A percentile compares a stretch with the other conserved stretches of the same genome.
phyloP scores from a whole-genome alignment of 1,284 basidiomycete genomes.

The Moesziomyces parantarcticus region DNA sequence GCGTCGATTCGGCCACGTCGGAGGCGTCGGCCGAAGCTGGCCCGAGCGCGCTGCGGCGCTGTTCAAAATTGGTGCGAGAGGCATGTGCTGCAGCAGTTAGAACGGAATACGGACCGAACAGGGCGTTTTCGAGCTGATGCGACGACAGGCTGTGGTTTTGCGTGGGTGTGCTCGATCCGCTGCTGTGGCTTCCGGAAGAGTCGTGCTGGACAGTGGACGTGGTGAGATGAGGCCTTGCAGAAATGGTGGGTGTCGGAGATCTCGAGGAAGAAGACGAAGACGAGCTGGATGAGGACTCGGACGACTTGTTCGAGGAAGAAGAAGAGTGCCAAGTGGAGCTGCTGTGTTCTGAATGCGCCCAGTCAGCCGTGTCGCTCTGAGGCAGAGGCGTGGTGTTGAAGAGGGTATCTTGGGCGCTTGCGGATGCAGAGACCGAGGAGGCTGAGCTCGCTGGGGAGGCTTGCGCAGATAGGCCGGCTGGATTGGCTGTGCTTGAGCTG shows the following conservation, averaged over 20 bases:
- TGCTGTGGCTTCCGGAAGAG: constrained; percentile 23
- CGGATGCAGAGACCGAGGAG: not conserved
- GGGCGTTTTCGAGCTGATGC: constrained; percentile 26
- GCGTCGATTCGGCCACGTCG: constrained; percentile 14
- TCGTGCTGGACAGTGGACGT: constrained; percentile 36
- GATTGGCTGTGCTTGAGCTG: too few relatives aligned
- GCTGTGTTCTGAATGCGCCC: constrained; percentile 8
- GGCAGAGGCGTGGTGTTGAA: not conserved
- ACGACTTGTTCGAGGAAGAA: constrained; percentile 21
- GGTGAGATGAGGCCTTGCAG: constrained; percentile 25
- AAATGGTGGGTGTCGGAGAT: constrained; percentile 23
- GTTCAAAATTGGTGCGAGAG: constrained; percentile 12
- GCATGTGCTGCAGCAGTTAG: constrained; percentile 22
- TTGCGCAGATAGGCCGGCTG: not conserved
- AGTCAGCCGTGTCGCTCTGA: constrained; percentile 2
- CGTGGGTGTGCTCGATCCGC: constrained; percentile 41
- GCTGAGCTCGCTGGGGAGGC: too few relatives aligned
- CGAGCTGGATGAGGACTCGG: constrained; percentile 24
- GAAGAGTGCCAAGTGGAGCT: constrained; percentile 21
- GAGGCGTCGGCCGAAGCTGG: constrained; percentile 15
- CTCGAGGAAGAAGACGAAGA: constrained; percentile 34
- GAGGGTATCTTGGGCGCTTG: not conserved
- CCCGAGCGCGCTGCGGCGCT: constrained; percentile 14
- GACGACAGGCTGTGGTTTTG: constrained; percentile 24
- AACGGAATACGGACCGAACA: constrained; percentile 20